Base-by-base conservation (phyloP, 352 stramenopile genomes). In the Pythium scleroteichum region DNA sequence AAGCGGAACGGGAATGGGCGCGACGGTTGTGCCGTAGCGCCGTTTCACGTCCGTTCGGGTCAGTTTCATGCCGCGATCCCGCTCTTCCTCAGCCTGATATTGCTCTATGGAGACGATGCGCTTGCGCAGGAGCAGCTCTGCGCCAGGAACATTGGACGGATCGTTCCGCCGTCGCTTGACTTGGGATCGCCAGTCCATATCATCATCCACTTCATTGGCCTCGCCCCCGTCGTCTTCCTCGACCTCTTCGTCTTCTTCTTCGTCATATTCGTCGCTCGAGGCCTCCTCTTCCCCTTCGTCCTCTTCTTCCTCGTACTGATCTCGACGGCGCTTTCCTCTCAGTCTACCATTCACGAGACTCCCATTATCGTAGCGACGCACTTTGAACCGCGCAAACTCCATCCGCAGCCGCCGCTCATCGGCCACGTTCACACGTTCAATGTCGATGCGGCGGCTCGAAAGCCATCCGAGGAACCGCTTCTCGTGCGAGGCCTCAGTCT, bases 1-100 rank as follows among this genome's bases (percentile, higher is more conserved):
- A 6, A 75, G 62, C 13, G 71, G 67, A n/a, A 75, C 67, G 6
- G 67, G 64, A 17, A 76, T 71, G 2, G 27, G 23, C 9, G 33
- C 33, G 5, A 46, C n/a, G 2, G 29, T 22, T 4, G 44, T 20
- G 4, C 54, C 22, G 2, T 49, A 53, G 10, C 46, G 32, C 14
- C 7, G 14, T 16, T 49, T 24, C 20, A 22, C 8, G 17, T 59
- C 23, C 5, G 19, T 19, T 16, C 3, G 4, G 22, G 41, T 53
- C 42, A 27, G 54, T 46, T 54, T 55, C 13, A 8, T 32, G 14
- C 9, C 32, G 6, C 22, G 27, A 16, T 48, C 33, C 2, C 42
- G 26, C 27, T 52, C 42, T 14, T 52, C 26, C 29, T 60, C 53
- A 5, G 42, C 53, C 20, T 32, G 53, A 20, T 27, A 60, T 16